Conservation (phyloP, 1,284 basidiomycete species). For the Lignosus rhinocerotis region DNA sequence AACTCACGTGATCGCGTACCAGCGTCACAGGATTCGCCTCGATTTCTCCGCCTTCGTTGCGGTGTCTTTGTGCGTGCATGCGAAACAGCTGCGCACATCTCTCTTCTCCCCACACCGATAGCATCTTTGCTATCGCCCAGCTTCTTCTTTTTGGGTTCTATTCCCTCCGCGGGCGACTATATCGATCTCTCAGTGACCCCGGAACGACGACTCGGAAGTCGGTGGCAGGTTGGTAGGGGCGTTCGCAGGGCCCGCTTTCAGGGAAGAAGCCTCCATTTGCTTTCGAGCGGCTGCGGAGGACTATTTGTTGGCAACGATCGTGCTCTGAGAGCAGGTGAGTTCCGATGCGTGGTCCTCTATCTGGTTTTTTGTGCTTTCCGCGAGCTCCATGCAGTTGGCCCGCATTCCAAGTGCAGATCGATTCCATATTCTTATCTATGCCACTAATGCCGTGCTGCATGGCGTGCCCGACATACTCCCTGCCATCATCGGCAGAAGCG, state of each 20-base stretch:
- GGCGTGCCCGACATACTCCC: conserved; percentile 1
- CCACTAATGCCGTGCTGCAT: background rate
- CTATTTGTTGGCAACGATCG: too few relatives aligned
- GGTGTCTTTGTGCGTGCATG: background rate
- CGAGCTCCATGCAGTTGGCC: conserved; percentile 7
- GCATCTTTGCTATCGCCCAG: background rate
- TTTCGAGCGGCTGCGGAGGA: too few relatives aligned
- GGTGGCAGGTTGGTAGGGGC: too few relatives aligned
- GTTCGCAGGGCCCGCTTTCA: too few relatives aligned
- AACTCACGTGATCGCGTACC: conserved; percentile 18
- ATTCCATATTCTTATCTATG: conserved; percentile 15
- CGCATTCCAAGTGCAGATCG: background rate
- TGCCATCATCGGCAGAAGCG: conserved; percentile 10
- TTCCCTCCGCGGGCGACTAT: background rate
- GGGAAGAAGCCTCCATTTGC: too few relatives aligned
- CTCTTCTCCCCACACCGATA: background rate
- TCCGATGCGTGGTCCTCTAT: background rate
- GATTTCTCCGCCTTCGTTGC: conserved; percentile 1
- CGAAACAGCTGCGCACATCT: too few relatives aligned
- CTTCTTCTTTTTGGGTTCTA: background rate
- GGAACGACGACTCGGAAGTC: too few relatives aligned
- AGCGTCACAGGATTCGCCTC: background rate
- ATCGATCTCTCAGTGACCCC: too few relatives aligned
- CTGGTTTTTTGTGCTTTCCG: background rate
- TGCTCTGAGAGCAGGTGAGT: too few relatives aligned